Base-by-base conservation (phyloP, 208 protist genomes). In the Trypanosoma mega region DNA sequence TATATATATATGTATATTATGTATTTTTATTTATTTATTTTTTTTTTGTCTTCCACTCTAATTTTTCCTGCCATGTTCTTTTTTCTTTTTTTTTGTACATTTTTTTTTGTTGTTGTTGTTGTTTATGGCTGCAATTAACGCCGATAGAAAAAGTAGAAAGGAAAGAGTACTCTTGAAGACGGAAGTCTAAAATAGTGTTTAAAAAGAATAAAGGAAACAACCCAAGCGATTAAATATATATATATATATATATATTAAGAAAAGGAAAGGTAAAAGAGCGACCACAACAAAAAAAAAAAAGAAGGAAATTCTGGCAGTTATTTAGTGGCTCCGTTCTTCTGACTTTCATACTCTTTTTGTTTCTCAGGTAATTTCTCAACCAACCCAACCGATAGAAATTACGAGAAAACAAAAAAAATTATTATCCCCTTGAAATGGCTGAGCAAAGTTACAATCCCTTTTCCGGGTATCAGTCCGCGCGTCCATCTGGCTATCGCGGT, bases 381-480 rank as follows among this genome's bases (percentile, higher is more conserved):
- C n/a, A n/a, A n/a, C n/a, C n/a, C n/a, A n/a, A n/a, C n/a, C n/a
- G n/a, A n/a, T n/a, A n/a, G n/a, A n/a, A n/a, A n/a, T n/a, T n/a
- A n/a, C n/a, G n/a, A n/a, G n/a, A n/a, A n/a, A n/a, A n/a, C n/a
- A n/a, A n/a, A n/a, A n/a, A n/a, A n/a, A n/a, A n/a, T 43, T 56
- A 46, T 24, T 58, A 0, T 46, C 31, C 21, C 23, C 34, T 8
- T 8, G 26, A n/a, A 5, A 82, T 83, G 73, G 79, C 76, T 29
- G 80, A 90, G 37, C 55, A 85, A 1, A 80, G 70, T 34, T 95
- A 95, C 72, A 92, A 72, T 59, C 85, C 85, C 18, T 95, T 95
- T 57, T 79, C 69, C 20, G 89, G 89, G 11, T 83, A 80, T 29
- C 53, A 63, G 34, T 7, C 39, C 52, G 23, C 31, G 50, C 20